Conservation (phyloP, 305 asterid species). For the Fraxinus floribunda region DNA sequence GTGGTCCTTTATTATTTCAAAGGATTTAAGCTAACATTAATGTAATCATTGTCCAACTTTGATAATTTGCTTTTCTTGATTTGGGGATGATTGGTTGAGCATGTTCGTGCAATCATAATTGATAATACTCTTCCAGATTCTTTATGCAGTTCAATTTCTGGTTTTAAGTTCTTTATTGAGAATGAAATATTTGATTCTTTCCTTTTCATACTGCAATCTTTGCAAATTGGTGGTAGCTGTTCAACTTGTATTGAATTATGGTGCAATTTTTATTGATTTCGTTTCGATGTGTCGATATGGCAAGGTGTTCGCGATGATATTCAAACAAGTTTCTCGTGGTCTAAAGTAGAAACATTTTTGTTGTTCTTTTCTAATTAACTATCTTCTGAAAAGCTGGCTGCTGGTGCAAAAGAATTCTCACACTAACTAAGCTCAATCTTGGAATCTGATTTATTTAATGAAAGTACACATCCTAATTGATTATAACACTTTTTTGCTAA, state of each 20-base stretch:
- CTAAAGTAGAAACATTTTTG: constrained; percentile 10
- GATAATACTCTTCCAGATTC: neutral
- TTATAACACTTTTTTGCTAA: neutral
- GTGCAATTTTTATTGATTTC: neutral
- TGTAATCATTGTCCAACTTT: neutral
- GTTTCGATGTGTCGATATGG: neutral
- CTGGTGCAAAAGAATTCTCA: neutral
- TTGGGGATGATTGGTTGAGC: neutral
- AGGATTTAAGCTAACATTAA: neutral
- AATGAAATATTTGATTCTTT: neutral
- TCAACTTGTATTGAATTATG: neutral
- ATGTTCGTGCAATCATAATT: neutral
- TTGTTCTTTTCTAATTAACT: neutral
- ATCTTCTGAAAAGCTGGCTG: neutral
- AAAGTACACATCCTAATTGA: neutral
- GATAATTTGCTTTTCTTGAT: neutral
- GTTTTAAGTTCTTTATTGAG: neutral
- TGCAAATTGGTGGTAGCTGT: neutral
- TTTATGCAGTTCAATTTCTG: neutral
- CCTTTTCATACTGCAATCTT: neutral
- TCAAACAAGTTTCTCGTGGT: neutral
- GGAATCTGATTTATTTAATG: neutral
- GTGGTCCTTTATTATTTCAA: neutral
- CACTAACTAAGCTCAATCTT: neutral
- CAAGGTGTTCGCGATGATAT: constrained; percentile 4